A percentile compares a stretch with the other conserved stretches of the same genome.
phyloP scores from a whole-genome alignment of 2,329 filamentous ascomycete genomes.

The Zasmidium cellare region DNA sequence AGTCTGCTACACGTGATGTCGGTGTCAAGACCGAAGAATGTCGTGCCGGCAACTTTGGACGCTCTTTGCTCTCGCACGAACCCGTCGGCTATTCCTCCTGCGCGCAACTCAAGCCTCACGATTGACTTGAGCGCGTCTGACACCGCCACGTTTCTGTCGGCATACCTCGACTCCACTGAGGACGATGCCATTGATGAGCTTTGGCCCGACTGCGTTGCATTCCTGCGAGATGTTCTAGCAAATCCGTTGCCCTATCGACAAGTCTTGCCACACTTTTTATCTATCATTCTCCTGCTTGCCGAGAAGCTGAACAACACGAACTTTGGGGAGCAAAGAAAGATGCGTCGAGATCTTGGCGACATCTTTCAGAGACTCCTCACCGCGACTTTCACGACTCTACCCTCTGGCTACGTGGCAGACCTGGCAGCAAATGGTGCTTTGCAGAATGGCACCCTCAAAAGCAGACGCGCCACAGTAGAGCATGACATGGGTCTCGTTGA shows the following conservation, averaged over 20 bases:
- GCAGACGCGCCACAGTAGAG: constrained; percentile 43
- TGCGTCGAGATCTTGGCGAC: constrained; percentile 90
- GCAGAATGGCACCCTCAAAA: constrained; percentile 33
- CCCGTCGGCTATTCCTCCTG: constrained; percentile 72
- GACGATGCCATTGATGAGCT: constrained; percentile 99
- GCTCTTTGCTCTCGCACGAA: constrained; percentile 94
- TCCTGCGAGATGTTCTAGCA: constrained; percentile 82
- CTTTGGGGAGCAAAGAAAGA: constrained; percentile 89
- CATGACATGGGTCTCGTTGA: constrained; percentile 71
- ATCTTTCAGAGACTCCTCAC: constrained; percentile 84
- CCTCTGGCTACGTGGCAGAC: constrained; percentile 23
- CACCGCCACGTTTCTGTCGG: constrained; percentile 82
- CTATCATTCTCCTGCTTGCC: constrained; percentile 85
- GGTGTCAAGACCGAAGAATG: constrained; percentile 85
- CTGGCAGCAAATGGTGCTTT: constrained; percentile 5
- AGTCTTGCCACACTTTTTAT: constrained; percentile 78
- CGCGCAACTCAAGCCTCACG: constrained; percentile 83
- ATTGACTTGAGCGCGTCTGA: constrained; percentile 81
- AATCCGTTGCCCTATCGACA: constrained; percentile 96
- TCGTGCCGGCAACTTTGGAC: constrained; percentile 92
- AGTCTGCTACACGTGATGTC: constrained; percentile 88
- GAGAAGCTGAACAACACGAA: constrained; percentile 98
- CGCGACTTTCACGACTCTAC: constrained; percentile 78
- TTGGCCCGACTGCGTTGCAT: constrained; percentile 90
- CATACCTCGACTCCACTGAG: constrained; percentile 86